Evolutionary conservation across 768 basidiomycete genomes (phyloP).

Genomic region (Galerina marginata): DNA sequence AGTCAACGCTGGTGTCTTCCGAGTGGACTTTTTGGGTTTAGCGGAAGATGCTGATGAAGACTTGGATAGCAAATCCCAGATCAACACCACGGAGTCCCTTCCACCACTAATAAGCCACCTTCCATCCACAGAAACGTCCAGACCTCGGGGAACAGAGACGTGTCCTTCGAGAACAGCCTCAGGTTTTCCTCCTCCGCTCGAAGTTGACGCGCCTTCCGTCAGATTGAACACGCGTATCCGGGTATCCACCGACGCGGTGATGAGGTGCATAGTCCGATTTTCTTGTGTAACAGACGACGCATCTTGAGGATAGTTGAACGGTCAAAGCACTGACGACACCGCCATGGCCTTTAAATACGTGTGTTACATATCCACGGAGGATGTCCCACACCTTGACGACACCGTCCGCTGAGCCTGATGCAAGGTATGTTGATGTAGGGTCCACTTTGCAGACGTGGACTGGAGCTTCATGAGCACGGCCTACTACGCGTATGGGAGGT

Average conservation of each 20-base stretch:
- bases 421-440: slow-evolving; percentile 88
- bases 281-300: slow-evolving; percentile 48
- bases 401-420: slow-evolving; percentile 96
- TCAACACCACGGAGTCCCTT: slow-evolving; percentile 87
- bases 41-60: slow-evolving; percentile 27
- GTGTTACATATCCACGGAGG: slow-evolving; percentile 85
- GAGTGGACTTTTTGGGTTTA: slow-evolving; percentile 51
- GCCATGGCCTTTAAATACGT: slow-evolving; percentile 95
- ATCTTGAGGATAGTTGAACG: slow-evolving; percentile 80
- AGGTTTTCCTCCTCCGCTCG: slow-evolving; percentile 63
- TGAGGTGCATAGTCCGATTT: slow-evolving; percentile 70
- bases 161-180: slow-evolving; percentile 92
- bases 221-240: slow-evolving; percentile 93
- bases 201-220: slow-evolving; percentile 62
- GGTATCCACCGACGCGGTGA: slow-evolving; percentile 93
- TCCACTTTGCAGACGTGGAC: slow-evolving; percentile 88
- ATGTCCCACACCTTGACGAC: slow-evolving; percentile 98
- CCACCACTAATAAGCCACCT: slow-evolving; percentile 92
- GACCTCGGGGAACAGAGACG: slow-evolving; percentile 89
- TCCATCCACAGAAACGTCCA: slow-evolving; percentile 86
- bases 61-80: slow-evolving; percentile 79
- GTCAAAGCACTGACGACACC: slow-evolving; percentile 93
- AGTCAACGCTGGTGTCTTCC: slow-evolving; percentile 49
- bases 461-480: slow-evolving; percentile 91
- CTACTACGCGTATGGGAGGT: slow-evolving; percentile 74